phyloP scores from a whole-genome alignment of 2,329 filamentous ascomycete genomes.

The Bretziella fagacearum region DNA sequence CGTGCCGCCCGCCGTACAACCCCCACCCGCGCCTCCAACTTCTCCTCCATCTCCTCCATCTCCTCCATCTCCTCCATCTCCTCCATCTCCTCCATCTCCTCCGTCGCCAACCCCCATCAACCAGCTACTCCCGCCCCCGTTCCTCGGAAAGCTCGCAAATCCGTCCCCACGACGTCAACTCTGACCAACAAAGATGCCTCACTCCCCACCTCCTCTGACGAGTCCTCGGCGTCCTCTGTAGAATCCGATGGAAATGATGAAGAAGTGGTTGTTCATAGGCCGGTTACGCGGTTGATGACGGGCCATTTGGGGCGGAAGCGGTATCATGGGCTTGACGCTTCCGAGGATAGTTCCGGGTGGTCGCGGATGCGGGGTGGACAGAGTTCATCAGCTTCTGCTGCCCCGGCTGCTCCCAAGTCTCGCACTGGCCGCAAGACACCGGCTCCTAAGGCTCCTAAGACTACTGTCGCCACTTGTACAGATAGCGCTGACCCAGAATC shows the following conservation, averaged over 20 bases:
- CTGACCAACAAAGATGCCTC: too few species aligned
- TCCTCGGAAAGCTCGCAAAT: not conserved
- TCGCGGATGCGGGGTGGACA: not conserved
- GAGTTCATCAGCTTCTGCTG: not conserved
- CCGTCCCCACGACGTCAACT: too few species aligned
- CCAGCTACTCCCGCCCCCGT: not conserved
- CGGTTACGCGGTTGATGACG: not conserved
- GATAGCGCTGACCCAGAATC: too few species aligned
- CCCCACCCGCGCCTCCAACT: not conserved
- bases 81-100: not conserved
- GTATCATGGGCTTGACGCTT: not conserved
- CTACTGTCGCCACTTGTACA: too few species aligned
- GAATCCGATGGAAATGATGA: not conserved
- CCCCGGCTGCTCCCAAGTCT: too few species aligned
- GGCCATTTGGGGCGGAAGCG: not conserved
- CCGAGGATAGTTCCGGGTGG: not conserved
- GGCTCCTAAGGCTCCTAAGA: too few species aligned
- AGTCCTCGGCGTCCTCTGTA: too few species aligned
- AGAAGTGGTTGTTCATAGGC: not conserved
- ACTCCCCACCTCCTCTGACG: too few species aligned
- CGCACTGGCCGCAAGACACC: too few species aligned
- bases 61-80: not conserved
- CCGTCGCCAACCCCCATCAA: not conserved
- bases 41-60: not conserved
- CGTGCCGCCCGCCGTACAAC: too few species aligned